Percentiles rank a stretch among this genome's conserved stretches.
These are phyloP conservation scores for Salix viminalis DNA, from an alignment of 345 rosid species.

Conservation along the genomic window DNA sequence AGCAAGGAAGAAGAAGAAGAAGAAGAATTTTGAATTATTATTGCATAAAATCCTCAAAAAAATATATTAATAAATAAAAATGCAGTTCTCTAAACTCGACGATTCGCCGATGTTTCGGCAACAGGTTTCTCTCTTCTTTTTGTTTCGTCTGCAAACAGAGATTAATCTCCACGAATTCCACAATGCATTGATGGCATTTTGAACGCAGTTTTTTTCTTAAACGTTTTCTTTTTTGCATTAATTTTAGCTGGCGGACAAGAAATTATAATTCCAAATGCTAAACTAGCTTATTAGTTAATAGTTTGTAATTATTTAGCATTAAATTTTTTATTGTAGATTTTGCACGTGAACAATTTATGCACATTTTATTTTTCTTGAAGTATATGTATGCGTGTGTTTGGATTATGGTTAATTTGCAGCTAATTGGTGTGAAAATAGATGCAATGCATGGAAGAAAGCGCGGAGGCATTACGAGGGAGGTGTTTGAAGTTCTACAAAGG, in stretches of 20 bases:
- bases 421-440: slow-evolving; percentile 38
- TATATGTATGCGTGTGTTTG: too few species aligned
- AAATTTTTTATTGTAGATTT: not conserved
- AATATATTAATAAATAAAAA: slow-evolving; percentile 2
- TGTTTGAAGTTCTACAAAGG: slow-evolving; percentile 62
- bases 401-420: not conserved
- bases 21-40: not conserved
- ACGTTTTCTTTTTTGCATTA: too few species aligned
- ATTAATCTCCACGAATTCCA: too few species aligned
- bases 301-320: not conserved
- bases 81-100: slow-evolving; percentile 72
- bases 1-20: not conserved
- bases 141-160: not conserved
- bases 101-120: slow-evolving; percentile 89
- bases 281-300: too few species aligned
- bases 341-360: too few species aligned
- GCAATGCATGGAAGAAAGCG: slow-evolving; percentile 61
- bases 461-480: slow-evolving; percentile 49
- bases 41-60: not conserved
- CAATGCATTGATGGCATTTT: too few species aligned
- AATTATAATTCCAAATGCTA: too few species aligned
- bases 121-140: slow-evolving; percentile 38
- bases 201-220: too few species aligned
- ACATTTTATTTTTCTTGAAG: too few species aligned
- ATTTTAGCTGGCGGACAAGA: too few species aligned